Conservation (phyloP, 108 stramenopile genomes). For the Pseudonitzschia delicatissima region DNA sequence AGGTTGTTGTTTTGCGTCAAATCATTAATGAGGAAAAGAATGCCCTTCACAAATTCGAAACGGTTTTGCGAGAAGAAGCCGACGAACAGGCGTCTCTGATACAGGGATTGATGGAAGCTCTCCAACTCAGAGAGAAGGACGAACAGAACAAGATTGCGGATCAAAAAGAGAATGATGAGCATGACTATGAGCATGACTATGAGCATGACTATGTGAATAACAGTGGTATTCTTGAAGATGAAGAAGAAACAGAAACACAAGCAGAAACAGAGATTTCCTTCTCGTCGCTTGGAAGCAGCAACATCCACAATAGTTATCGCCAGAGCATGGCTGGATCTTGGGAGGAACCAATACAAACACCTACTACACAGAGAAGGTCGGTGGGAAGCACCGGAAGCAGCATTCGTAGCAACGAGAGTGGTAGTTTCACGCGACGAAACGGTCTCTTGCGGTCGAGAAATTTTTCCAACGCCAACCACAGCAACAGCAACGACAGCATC, state of each 20-base stretch:
- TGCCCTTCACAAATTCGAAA: slow-evolving; percentile 36
- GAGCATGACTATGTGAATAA: too few species aligned
- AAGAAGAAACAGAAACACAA: too few species aligned
- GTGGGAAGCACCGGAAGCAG: not conserved
- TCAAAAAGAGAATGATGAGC: not conserved
- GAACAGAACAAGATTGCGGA: slow-evolving; percentile 13
- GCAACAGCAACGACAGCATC: not conserved
- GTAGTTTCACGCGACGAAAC: not conserved
- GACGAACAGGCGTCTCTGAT: slow-evolving; percentile 24
- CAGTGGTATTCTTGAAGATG: too few species aligned
- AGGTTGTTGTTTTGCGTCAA: slow-evolving; percentile 20
- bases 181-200: not conserved
- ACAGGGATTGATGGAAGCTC: slow-evolving; percentile 9
- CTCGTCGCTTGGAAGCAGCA: too few species aligned
- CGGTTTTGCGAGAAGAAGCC: slow-evolving; percentile 24
- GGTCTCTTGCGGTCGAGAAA: not conserved
- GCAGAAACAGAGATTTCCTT: too few species aligned
- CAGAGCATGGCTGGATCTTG: too few species aligned
- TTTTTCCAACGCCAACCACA: not conserved
- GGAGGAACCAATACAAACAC: too few species aligned
- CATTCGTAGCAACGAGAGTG: not conserved
- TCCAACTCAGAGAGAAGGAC: not conserved
- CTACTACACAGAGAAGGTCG: too few species aligned
- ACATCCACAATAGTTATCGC: too few species aligned
- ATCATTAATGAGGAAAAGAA: slow-evolving; percentile 35